Conservation (phyloP, 2,329 filamentous ascomycete species). For the Periglandula ipomoeae region DNA sequence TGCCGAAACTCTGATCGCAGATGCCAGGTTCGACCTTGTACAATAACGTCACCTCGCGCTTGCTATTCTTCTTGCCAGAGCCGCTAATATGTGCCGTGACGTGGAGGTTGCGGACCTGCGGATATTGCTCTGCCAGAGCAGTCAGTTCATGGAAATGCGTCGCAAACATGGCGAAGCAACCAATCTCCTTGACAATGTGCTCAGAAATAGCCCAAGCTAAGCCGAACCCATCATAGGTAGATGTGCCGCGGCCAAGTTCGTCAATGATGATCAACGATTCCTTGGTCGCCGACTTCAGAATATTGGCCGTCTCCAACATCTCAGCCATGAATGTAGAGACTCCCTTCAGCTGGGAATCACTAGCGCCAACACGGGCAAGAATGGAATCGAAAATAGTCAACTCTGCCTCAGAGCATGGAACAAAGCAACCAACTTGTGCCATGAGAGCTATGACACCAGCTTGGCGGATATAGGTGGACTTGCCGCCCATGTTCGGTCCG, state of each 20-base stretch:
- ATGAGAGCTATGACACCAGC: constrained; percentile 95
- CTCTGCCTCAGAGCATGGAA: constrained; percentile 83
- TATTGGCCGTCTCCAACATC: constrained; percentile 98
- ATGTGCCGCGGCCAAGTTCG: constrained; percentile 90
- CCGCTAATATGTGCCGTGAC: constrained; percentile 86
- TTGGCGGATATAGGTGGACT: constrained; percentile 96
- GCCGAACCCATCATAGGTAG: constrained; percentile 96
- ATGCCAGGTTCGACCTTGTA: constrained; percentile 96
- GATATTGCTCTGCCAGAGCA: constrained; percentile 75
- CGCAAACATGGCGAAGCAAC: constrained; percentile 89
- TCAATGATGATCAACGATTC: constrained; percentile 98
- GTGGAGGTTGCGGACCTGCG: constrained; percentile 85
- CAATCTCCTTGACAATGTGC: constrained; percentile 91
- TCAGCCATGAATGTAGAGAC: constrained; percentile 99
- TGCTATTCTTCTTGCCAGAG: constrained; percentile 33
- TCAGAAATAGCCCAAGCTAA: constrained; percentile 99
- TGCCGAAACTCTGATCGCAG: constrained; percentile 95
- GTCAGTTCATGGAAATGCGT: constrained; percentile 98
- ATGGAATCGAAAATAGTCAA: constrained; percentile 96
- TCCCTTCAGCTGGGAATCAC: constrained; percentile 93
- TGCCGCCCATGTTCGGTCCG: constrained; percentile 97
- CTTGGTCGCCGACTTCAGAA: constrained; percentile 89
- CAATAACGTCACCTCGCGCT: constrained; percentile 83
- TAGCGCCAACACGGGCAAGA: constrained; percentile 88
- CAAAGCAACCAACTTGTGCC: constrained; percentile 95